Conservation (phyloP, 2,329 filamentous ascomycete species). For the Aureobasidium sp. region DNA sequence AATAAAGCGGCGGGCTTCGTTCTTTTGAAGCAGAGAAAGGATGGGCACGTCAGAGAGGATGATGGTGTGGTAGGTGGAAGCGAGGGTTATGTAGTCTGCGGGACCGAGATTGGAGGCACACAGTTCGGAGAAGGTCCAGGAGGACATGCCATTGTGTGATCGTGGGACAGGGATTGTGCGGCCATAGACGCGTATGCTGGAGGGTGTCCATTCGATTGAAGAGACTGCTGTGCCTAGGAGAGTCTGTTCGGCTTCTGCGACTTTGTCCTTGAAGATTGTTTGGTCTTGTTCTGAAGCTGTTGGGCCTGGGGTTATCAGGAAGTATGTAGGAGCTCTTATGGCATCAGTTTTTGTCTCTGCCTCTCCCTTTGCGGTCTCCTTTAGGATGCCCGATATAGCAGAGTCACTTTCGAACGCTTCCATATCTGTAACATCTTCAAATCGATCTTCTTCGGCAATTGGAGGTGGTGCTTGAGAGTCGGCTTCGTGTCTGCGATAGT, state of each 20-base stretch:
- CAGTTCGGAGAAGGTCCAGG: constrained; percentile 63
- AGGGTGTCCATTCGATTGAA: constrained; percentile 38
- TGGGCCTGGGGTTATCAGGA: constrained; percentile 16
- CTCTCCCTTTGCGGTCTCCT: not conserved
- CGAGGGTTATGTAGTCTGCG: constrained; percentile 76
- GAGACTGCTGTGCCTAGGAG: constrained; percentile 3
- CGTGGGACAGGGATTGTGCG: constrained; percentile 54
- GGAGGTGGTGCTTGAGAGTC: constrained; percentile 24
- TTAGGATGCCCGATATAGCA: not conserved
- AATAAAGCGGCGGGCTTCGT: constrained; percentile 74
- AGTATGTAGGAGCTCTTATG: constrained; percentile 17
- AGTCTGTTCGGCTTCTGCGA: constrained; percentile 12
- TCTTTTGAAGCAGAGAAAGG: constrained; percentile 62
- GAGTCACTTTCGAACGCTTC: constrained; percentile 8
- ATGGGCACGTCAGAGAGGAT: constrained; percentile 65
- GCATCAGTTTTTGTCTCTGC: not conserved
- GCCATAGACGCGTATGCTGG: constrained; percentile 53
- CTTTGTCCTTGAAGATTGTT: not conserved
- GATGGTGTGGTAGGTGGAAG: constrained; percentile 72
- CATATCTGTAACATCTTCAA: constrained; percentile 17
- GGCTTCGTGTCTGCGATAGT: constrained; percentile 58
- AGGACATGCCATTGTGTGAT: constrained; percentile 38
- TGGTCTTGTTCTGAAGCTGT: constrained; percentile 11
- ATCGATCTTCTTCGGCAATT: constrained; percentile 3
- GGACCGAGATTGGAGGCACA: constrained; percentile 62